Conservation (phyloP, 192 early-diverging fungal species). For the Linnemannia zychae region DNA sequence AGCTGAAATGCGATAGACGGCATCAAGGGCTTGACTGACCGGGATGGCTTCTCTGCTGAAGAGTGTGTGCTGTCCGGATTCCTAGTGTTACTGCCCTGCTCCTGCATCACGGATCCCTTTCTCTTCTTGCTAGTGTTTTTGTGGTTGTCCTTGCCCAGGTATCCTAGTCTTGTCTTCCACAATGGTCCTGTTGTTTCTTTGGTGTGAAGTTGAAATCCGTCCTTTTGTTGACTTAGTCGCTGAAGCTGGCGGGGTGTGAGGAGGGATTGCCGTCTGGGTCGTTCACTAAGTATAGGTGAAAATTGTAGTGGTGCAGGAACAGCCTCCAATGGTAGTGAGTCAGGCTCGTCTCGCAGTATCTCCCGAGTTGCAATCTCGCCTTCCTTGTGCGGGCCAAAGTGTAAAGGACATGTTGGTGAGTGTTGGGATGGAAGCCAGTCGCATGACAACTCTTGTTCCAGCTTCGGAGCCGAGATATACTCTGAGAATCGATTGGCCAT, state of each 20-base stretch:
- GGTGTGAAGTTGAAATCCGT: not conserved
- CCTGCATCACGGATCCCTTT: not conserved
- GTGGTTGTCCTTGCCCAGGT: not conserved
- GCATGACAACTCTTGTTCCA: not conserved
- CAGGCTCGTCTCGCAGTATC: not conserved
- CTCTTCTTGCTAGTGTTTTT: not conserved
- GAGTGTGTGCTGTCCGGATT: not conserved
- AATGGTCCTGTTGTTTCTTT: not conserved
- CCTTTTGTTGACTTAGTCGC: constrained; percentile 4
- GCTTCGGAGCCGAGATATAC: not conserved
- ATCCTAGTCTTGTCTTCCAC: not conserved
- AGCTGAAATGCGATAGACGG: constrained; percentile 19
- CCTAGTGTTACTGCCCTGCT: not conserved
- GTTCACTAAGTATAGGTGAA: not conserved
- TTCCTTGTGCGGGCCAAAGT: not conserved
- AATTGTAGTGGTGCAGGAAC: not conserved
- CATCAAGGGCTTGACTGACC: not conserved
- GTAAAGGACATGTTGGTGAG: not conserved
- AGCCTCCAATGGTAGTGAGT: not conserved
- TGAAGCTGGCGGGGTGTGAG: constrained; percentile 27
- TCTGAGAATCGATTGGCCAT: not conserved
- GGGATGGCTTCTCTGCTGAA: not conserved
- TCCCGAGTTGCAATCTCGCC: not conserved
- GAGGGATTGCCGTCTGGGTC: constrained; percentile 28
- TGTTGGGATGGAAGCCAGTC: not conserved